Percentiles rank a stretch among this genome's conserved stretches.
Conservation (phyloP, 257 asterid genomes). For the Salvia miltiorrhiza region DNA sequence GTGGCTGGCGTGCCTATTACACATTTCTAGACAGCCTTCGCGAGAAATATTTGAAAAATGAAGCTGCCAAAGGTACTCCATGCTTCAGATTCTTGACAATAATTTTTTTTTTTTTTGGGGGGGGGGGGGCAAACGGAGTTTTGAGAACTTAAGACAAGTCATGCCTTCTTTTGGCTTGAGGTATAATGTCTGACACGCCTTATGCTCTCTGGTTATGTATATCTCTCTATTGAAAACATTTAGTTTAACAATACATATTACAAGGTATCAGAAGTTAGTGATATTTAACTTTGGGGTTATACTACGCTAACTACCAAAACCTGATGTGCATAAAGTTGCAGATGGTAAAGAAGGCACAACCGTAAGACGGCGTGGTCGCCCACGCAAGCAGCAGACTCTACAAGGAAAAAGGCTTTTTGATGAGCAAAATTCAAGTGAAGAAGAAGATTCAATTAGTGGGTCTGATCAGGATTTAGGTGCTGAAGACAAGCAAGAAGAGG, state of each 20-base stretch:
- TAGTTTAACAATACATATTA: background rate
- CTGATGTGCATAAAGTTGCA: constrained; percentile 32
- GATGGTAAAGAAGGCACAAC: constrained; percentile 62
- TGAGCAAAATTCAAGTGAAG: constrained; percentile 73
- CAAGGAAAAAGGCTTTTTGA: constrained; percentile 81
- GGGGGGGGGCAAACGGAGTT: background rate
- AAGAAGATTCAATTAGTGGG: constrained; percentile 83
- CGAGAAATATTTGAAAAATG: constrained; percentile 72
- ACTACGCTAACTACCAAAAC: constrained; percentile 1
- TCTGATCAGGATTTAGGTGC: constrained; percentile 67
- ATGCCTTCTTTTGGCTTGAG: too few relatives aligned
- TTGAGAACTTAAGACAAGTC: background rate
- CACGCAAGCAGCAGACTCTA: constrained; percentile 62
- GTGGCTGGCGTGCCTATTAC: constrained; percentile 82
- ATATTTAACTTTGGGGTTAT: background rate
- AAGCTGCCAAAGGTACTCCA: constrained; percentile 72
- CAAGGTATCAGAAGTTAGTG: background rate
- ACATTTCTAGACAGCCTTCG: constrained; percentile 65
- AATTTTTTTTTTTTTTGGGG: background rate
- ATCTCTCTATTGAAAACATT: background rate
- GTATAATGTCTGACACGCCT: background rate
- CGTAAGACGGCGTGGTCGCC: constrained; percentile 80
- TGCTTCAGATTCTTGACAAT: constrained; percentile 3
- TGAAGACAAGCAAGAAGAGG: constrained; percentile 57
- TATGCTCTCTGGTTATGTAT: background rate